Evolutionary conservation across 2,329 filamentous ascomycete genomes (phyloP).

Genomic region (Cordyceps cateniannulata): DNA sequence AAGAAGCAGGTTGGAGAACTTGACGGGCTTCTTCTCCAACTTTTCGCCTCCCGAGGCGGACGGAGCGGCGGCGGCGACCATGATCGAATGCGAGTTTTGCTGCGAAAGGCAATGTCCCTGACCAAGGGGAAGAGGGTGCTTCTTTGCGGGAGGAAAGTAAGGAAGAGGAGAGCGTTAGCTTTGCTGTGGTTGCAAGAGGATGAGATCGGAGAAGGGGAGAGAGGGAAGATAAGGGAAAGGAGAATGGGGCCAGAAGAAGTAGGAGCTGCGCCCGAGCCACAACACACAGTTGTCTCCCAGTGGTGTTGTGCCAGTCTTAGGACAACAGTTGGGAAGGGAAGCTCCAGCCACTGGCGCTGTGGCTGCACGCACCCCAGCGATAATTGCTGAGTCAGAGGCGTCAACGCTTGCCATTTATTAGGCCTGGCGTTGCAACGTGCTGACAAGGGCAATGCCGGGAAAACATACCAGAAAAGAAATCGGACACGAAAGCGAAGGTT

Average conservation of each 20-base stretch:
- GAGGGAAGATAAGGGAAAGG: background rate
- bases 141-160: slow-evolving; percentile 55
- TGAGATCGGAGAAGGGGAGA: background rate
- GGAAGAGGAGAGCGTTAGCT: slow-evolving; percentile 13
- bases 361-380: background rate
- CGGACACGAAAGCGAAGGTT: background rate
- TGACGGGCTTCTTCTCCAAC: slow-evolving; percentile 98
- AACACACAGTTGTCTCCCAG: background rate
- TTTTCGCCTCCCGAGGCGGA: slow-evolving; percentile 39
- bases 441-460: background rate
- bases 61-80: slow-evolving; percentile 55
- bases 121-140: slow-evolving; percentile 93
- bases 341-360: background rate
- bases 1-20: slow-evolving; percentile 97
- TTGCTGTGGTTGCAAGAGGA: background rate
- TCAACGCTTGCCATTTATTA: background rate
- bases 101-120: slow-evolving; percentile 66
- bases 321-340: background rate
- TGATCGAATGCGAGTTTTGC: slow-evolving; percentile 37
- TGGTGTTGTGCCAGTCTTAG: background rate
- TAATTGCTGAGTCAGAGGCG: background rate
- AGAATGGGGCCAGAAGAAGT: background rate
- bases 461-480: background rate
- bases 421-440: too few species aligned
- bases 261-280: background rate